Percentiles rank a stretch among this genome's conserved stretches.
These are phyloP conservation scores for Taphrina deformans DNA, from an alignment of 1,139 yeast species.

Conservation along the genomic window DNA sequence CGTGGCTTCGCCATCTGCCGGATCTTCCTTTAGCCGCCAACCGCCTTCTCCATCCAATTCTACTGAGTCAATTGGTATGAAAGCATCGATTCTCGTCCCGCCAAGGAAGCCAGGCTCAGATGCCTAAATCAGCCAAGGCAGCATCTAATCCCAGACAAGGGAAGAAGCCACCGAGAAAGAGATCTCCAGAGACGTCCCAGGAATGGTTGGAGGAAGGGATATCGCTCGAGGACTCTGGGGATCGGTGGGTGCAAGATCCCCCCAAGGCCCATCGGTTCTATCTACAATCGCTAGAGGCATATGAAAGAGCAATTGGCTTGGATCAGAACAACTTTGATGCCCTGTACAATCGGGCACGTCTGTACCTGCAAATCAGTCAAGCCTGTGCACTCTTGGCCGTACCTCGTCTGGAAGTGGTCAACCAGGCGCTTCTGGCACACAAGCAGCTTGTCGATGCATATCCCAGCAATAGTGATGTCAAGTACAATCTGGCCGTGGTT, in stretches of 20 bases:
- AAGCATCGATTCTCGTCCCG: no score
- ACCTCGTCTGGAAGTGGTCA: conserved; percentile 2
- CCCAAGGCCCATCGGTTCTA: conserved; percentile 31
- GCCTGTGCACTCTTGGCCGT: conserved; percentile 16
- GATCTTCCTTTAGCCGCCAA: no score
- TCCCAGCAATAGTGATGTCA: conserved; percentile 5
- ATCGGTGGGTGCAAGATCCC: conserved; percentile 34
- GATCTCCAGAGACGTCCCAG: conserved; percentile 17
- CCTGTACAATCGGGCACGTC: conserved; percentile 13
- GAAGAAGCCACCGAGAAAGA: conserved; percentile 35
- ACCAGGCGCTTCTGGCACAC: conserved; percentile 11
- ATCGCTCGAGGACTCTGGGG: conserved; percentile 33
- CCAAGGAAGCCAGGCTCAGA: neutral
- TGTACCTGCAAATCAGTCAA: conserved; percentile 16
- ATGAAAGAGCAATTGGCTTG: neutral
- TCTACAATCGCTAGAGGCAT: conserved; percentile 10
- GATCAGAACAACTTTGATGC: conserved; percentile 9
- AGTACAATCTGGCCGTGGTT: conserved; percentile 13
- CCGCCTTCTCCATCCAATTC: no score
- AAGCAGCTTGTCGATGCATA: neutral
- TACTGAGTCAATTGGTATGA: no score
- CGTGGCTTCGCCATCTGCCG: no score
- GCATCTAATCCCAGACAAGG: neutral
- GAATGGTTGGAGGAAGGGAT: conserved; percentile 28
- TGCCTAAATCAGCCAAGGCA: neutral